These are phyloP conservation scores for Toxoplasma gondii DNA, from an alignment of 169 alveolate genomes.

Conservation along the genomic window DNA sequence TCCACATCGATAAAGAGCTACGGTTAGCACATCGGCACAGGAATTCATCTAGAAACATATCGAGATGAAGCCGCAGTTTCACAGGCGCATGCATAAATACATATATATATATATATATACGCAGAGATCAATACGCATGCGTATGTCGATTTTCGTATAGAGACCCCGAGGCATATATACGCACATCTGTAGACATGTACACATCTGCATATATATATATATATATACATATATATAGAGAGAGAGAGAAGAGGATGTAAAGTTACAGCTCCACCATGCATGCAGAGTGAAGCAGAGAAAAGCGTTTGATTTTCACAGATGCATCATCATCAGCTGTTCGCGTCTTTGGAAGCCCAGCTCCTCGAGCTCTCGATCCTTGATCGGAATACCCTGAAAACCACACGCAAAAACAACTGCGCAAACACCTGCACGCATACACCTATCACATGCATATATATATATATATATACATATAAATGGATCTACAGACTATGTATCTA, in stretches of 20 bases:
- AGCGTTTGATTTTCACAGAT: neutral
- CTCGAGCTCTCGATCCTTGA: conserved; percentile 2
- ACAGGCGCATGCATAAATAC: neutral
- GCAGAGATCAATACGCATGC: neutral
- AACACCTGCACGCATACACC: neutral
- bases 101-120: neutral
- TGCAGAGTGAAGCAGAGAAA: neutral
- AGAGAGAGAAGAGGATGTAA: neutral
- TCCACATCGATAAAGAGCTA: no score
- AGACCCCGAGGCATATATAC: neutral
- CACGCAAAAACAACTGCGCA: neutral
- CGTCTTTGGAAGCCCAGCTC: conserved; percentile 31
- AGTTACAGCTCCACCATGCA: no score
- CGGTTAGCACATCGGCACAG: no score
- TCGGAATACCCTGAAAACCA: neutral
- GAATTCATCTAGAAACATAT: no score
- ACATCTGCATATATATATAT: neutral
- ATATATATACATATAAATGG: neutral
- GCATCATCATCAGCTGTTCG: conserved; percentile 37
- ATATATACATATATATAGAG: neutral
- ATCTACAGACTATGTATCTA: neutral
- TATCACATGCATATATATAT: neutral
- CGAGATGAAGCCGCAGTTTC: no score
- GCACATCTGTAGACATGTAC: neutral
- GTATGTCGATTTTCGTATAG: neutral